These are phyloP conservation scores for Colletotrichum falcatum DNA, from an alignment of 2,329 filamentous ascomycete genomes.

Conservation along the genomic window DNA sequence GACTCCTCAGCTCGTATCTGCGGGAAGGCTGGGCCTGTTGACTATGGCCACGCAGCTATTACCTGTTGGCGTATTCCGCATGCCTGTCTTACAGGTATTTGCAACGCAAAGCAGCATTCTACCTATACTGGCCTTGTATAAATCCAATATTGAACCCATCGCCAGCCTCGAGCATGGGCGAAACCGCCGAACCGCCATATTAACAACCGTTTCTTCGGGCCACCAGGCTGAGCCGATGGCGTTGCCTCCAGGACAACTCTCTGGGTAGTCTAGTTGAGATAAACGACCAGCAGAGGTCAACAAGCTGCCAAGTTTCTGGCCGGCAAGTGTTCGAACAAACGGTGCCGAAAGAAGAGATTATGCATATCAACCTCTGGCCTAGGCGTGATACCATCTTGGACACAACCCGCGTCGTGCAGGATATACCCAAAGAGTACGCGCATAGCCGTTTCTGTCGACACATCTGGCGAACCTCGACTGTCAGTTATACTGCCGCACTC, in stretches of 20 bases:
- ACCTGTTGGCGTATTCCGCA: not conserved
- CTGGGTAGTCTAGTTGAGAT: not conserved
- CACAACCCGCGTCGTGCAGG: too few species aligned
- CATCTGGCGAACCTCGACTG: not conserved
- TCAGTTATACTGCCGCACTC: not conserved
- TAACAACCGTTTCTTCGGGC: not conserved
- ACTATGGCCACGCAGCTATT: not conserved
- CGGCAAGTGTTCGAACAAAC: not conserved
- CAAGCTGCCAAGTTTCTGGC: too few species aligned
- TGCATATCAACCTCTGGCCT: too few species aligned
- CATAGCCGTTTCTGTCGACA: not conserved
- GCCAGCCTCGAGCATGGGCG: not conserved
- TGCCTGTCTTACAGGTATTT: not conserved
- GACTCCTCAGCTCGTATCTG: not conserved
- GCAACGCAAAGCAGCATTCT: too few species aligned
- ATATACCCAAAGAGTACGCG: too few species aligned
- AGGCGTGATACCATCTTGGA: too few species aligned
- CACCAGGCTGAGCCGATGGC: not conserved
- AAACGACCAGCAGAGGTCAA: not conserved
- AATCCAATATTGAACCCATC: too few species aligned
- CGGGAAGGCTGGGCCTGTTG: not conserved
- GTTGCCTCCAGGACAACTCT: not conserved
- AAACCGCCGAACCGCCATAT: not conserved
- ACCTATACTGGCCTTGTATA: too few species aligned
- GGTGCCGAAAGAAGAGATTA: not conserved